These are phyloP conservation scores for Phialophora chinensis DNA, from an alignment of 2,329 filamentous ascomycete species.

Conservation along the genomic window DNA sequence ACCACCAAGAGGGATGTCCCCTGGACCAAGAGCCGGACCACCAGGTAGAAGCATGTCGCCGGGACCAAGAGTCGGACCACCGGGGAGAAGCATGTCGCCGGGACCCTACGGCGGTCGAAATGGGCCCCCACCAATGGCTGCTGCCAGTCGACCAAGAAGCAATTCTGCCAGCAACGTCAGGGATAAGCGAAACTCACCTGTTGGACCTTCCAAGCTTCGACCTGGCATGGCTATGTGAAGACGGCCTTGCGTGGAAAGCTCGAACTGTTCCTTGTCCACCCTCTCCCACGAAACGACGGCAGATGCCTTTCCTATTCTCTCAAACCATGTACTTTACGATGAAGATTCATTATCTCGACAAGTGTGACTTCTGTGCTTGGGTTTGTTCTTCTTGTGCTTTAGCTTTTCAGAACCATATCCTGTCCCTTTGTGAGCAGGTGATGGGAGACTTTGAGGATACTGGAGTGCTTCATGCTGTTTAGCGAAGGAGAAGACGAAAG, in stretches of 20 bases:
- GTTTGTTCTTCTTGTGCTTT: slow-evolving; percentile 9
- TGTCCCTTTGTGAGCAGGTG: slow-evolving; percentile 5
- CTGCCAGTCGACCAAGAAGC: slow-evolving; percentile 50
- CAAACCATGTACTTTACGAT: slow-evolving; percentile 16
- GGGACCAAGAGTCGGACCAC: slow-evolving; percentile 43
- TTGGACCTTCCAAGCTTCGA: slow-evolving; percentile 39
- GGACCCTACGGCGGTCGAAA: slow-evolving; percentile 52
- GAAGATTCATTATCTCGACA: slow-evolving; percentile 5
- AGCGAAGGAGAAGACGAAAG: slow-evolving; percentile 6
- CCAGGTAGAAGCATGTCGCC: slow-evolving; percentile 46
- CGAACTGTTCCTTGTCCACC: background rate
- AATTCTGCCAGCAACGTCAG: slow-evolving; percentile 51
- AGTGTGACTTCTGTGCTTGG: slow-evolving; percentile 10
- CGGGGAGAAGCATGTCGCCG: slow-evolving; percentile 52
- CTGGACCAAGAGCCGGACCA: slow-evolving; percentile 51
- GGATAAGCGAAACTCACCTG: slow-evolving; percentile 49
- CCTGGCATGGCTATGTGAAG: slow-evolving; percentile 34
- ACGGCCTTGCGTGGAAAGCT: background rate
- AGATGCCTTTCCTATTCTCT: slow-evolving; percentile 5
- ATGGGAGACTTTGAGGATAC: slow-evolving; percentile 8
- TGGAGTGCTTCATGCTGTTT: slow-evolving; percentile 19
- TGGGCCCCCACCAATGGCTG: slow-evolving; percentile 50
- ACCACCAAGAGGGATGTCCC: slow-evolving; percentile 54
- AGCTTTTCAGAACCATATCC: slow-evolving; percentile 9
- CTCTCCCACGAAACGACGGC: background rate